A percentile compares a stretch with the other conserved stretches of the same genome.
phyloP scores from a whole-genome alignment of 2,329 filamentous ascomycete genomes.

The Coniella vitis region DNA sequence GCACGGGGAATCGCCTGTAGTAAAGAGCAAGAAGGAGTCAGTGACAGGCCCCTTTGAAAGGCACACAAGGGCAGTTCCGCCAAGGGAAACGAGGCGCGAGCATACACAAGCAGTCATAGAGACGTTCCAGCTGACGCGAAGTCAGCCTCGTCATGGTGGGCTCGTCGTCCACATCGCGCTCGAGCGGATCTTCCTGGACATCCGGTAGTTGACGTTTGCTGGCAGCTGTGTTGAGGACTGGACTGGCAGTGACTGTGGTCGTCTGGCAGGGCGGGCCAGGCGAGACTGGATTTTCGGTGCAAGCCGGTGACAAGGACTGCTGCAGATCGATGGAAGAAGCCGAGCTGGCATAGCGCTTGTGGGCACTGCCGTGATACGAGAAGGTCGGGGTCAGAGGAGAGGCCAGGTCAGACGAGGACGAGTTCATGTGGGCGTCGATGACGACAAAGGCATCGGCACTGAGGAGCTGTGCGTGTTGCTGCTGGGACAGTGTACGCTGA shows the following conservation, averaged over 20 bases:
- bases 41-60: not conserved
- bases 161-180: constrained; percentile 54
- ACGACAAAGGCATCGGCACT: constrained; percentile 23
- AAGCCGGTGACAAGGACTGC: constrained; percentile 26
- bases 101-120: constrained; percentile 71
- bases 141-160: constrained; percentile 36
- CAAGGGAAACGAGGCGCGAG: constrained; percentile 20
- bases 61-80: not conserved
- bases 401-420: constrained; percentile 58
- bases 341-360: constrained; percentile 60
- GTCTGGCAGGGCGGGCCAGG: constrained; percentile 37
- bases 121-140: constrained; percentile 36
- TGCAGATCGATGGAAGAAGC: constrained; percentile 68
- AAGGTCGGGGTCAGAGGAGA: constrained; percentile 68
- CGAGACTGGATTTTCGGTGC: constrained; percentile 47
- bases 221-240: constrained; percentile 26
- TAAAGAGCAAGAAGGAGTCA: not conserved
- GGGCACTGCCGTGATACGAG: constrained; percentile 42
- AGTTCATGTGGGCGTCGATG: constrained; percentile 42
- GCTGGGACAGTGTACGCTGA: not conserved
- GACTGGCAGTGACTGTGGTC: not conserved
- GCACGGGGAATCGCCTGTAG: constrained; percentile 55
- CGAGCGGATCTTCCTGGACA: constrained; percentile 75
- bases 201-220: constrained; percentile 69
- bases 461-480: constrained; percentile 22